Conservation (phyloP, 2,329 filamentous ascomycete genomes). For the Thermomyces lanuginosus region DNA sequence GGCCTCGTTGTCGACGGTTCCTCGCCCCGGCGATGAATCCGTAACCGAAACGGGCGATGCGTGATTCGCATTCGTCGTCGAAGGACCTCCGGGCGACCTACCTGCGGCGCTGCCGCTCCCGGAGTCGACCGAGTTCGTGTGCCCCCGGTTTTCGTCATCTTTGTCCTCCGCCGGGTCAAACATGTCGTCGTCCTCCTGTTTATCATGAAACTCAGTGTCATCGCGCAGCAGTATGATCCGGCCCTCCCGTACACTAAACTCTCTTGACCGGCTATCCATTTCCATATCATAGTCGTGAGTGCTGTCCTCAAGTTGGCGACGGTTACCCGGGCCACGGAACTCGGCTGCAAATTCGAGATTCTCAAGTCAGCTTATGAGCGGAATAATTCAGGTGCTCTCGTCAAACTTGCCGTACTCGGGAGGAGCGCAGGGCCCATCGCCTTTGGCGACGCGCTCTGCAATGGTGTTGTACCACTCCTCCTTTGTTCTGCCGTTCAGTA, state of each 20-base stretch:
- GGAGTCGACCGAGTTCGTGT: slow-evolving; percentile 37
- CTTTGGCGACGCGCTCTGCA: slow-evolving; percentile 81
- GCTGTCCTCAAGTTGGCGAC: slow-evolving; percentile 69
- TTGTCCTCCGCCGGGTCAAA: slow-evolving; percentile 80
- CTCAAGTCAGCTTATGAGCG: slow-evolving; percentile 18
- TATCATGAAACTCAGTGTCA: slow-evolving; percentile 79
- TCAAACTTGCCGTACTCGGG: slow-evolving; percentile 92
- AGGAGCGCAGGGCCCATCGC: slow-evolving; percentile 94
- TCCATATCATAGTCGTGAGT: slow-evolving; percentile 40
- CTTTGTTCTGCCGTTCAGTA: slow-evolving; percentile 81
- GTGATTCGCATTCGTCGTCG: slow-evolving; percentile 5
- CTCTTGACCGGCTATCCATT: slow-evolving; percentile 37
- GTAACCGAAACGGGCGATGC: slow-evolving; percentile 18
- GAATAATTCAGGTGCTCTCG: slow-evolving; percentile 21
- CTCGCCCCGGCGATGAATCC: slow-evolving; percentile 12
- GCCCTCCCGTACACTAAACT: slow-evolving; percentile 58
- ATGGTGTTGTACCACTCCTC: slow-evolving; percentile 98
- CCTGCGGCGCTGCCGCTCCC: too few species aligned
- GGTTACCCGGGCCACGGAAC: slow-evolving; percentile 67
- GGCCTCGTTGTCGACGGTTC: slow-evolving; percentile 9
- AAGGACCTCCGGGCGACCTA: too few species aligned
- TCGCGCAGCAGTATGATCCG: slow-evolving; percentile 91
- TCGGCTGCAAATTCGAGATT: slow-evolving; percentile 56
- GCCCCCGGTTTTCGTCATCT: slow-evolving; percentile 69
- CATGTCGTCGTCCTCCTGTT: slow-evolving; percentile 81